phyloP scores from a whole-genome alignment of 192 early-diverging fungal genomes.

The Gonapodya prolifera region DNA sequence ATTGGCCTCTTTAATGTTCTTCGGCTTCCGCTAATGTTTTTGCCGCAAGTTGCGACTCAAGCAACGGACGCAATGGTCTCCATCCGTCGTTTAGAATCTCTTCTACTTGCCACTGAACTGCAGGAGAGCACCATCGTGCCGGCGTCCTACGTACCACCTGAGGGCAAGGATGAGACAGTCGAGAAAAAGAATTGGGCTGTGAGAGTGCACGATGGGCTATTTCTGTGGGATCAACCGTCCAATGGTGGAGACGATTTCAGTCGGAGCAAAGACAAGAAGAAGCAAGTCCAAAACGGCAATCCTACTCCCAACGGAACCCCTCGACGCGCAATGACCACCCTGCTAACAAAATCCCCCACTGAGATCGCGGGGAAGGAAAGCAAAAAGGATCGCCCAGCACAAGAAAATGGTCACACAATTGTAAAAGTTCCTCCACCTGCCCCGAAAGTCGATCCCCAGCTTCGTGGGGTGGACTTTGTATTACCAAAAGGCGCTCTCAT shows the following conservation, averaged over 20 bases:
- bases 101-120: slow-evolving; percentile 49
- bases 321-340: neutral
- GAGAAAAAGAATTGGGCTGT: neutral
- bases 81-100: slow-evolving; percentile 25
- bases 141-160: neutral
- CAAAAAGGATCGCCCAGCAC: neutral
- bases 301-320: neutral
- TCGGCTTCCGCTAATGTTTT: slow-evolving; percentile 39
- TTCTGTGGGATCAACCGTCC: neutral
- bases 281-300: neutral
- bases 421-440: neutral
- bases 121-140: slow-evolving; percentile 16
- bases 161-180: neutral
- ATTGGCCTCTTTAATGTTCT: neutral
- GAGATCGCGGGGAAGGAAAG: neutral
- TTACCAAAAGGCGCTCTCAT: slow-evolving; percentile 5
- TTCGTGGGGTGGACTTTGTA: slow-evolving; percentile 5
- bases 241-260: neutral
- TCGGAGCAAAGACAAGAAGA: neutral
- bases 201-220: neutral
- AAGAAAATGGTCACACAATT: neutral
- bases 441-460: neutral
- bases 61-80: slow-evolving; percentile 37
- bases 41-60: slow-evolving; percentile 30
- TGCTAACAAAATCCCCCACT: neutral